A percentile compares a stretch with the other conserved stretches of the same genome.
Conservation (phyloP, 169 alveolate species). For the Eimeria sp. region DNA sequence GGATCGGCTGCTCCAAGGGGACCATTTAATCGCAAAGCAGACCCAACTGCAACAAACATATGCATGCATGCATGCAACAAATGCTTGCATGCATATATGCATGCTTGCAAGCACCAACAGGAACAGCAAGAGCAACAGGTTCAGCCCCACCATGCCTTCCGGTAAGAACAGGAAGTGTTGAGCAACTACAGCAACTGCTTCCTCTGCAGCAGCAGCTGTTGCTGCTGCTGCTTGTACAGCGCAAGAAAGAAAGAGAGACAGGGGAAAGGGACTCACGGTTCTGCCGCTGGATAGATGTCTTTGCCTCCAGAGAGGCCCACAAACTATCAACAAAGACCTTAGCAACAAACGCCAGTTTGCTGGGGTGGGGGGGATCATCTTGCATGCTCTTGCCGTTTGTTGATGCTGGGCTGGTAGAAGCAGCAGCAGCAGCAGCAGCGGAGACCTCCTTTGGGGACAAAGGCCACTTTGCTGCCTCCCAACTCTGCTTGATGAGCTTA, state of each 20-base stretch:
- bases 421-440: constrained; percentile 1
- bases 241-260: background rate
- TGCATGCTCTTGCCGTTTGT: background rate
- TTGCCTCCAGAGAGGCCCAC: background rate
- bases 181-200: too few relatives aligned
- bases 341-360: constrained; percentile 18
- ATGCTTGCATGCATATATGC: background rate
- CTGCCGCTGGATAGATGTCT: background rate
- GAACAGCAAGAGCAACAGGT: too few relatives aligned
- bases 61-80: background rate
- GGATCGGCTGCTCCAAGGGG: constrained; percentile 22
- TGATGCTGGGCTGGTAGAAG: background rate
- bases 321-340: background rate
- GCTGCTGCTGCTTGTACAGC: background rate
- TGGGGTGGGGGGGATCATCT: constrained; percentile 38
- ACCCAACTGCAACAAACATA: background rate
- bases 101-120: background rate
- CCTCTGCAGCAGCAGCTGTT: too few relatives aligned
- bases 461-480: background rate
- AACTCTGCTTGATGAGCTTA: constrained; percentile 21
- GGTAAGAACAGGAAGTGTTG: too few relatives aligned
- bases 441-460: background rate
- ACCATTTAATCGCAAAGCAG: constrained; percentile 33
- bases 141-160: too few relatives aligned
- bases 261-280: background rate